A percentile compares a stretch with the other conserved stretches of the same genome.
These are phyloP conservation scores for Xylaria sp. DNA, from an alignment of 2,329 filamentous ascomycete genomes.

Conservation along the genomic window DNA sequence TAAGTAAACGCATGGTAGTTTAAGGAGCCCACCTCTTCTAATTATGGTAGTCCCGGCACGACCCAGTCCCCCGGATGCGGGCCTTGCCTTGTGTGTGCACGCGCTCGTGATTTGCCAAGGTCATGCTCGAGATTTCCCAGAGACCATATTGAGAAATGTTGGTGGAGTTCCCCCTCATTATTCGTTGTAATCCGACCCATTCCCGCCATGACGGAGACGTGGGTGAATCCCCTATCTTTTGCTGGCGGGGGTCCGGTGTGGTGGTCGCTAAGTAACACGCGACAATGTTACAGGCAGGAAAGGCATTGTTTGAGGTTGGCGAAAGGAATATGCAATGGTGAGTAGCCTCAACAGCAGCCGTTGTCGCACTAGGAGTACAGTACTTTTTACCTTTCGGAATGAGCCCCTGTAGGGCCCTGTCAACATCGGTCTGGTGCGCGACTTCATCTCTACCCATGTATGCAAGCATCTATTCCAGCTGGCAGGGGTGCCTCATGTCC, in stretches of 20 bases:
- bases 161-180: conserved; percentile 26
- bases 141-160: conserved; percentile 19
- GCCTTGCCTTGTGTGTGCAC: conserved; percentile 29
- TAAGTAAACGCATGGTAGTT: conserved; percentile 24
- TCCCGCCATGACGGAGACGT: conserved; percentile 18
- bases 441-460: conserved; percentile 29
- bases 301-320: conserved; percentile 25
- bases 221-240: conserved; percentile 2
- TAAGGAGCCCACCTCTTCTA: conserved; percentile 37
- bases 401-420: conserved; percentile 28
- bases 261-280: conserved; percentile 12
- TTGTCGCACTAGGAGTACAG: conserved; percentile 17
- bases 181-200: neutral
- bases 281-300: conserved; percentile 21
- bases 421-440: conserved; percentile 29
- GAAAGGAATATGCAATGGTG: conserved; percentile 14
- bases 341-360: conserved; percentile 16
- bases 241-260: conserved; percentile 7
- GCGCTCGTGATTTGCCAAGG: conserved; percentile 30
- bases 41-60: conserved; percentile 42
- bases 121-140: conserved; percentile 5
- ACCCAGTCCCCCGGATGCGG: conserved; percentile 44
- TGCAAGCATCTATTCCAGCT: conserved; percentile 37
- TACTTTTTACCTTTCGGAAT: conserved; percentile 8
- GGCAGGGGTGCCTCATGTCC: conserved; percentile 36